Evolutionary conservation across 805 yeast species (phyloP).

Genomic region (Myxozyma sirexii): DNA sequence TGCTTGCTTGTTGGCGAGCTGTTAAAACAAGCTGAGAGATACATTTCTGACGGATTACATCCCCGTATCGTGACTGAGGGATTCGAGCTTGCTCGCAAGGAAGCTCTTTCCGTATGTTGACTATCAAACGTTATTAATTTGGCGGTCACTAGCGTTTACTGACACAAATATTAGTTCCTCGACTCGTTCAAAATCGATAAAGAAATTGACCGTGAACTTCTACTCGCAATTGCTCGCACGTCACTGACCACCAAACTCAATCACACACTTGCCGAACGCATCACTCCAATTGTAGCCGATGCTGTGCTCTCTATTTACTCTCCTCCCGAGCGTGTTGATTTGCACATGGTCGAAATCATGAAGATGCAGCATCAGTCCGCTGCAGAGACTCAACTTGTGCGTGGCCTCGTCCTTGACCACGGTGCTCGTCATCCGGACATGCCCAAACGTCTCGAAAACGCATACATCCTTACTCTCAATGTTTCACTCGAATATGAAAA

Average conservation of each 20-base stretch:
- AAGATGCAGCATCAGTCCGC: conserved; percentile 94
- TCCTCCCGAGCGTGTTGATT: conserved; percentile 60
- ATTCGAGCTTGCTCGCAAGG: conserved; percentile 84
- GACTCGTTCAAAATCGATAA: conserved; percentile 62
- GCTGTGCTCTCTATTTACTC: conserved; percentile 81
- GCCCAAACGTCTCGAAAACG: conserved; percentile 87
- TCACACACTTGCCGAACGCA: conserved; percentile 70
- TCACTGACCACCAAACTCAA: conserved; percentile 86
- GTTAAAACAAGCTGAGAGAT: conserved; percentile 91
- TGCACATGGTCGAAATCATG: conserved; percentile 98
- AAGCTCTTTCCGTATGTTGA: conserved; percentile 49
- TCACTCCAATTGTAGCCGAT: conserved; percentile 94
- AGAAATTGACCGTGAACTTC: conserved; percentile 77
- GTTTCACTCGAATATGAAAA: conserved; percentile 96
- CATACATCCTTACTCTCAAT: conserved; percentile 81
- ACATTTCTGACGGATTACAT: conserved; percentile 89
- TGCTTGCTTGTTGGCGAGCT: conserved; percentile 92
- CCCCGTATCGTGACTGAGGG: conserved; percentile 95
- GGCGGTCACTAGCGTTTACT: too few species aligned
- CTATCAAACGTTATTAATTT: too few species aligned
- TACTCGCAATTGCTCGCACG: conserved; percentile 88
- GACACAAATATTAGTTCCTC: conserved; percentile 49
- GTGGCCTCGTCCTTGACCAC: conserved; percentile 93
- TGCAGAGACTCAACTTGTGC: conserved; percentile 76
- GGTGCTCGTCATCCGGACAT: conserved; percentile 99